Percentiles rank a stretch among this genome's conserved stretches.
These are phyloP conservation scores for Leccinum broughii DNA, from an alignment of 768 basidiomycete species.

Conservation along the genomic window DNA sequence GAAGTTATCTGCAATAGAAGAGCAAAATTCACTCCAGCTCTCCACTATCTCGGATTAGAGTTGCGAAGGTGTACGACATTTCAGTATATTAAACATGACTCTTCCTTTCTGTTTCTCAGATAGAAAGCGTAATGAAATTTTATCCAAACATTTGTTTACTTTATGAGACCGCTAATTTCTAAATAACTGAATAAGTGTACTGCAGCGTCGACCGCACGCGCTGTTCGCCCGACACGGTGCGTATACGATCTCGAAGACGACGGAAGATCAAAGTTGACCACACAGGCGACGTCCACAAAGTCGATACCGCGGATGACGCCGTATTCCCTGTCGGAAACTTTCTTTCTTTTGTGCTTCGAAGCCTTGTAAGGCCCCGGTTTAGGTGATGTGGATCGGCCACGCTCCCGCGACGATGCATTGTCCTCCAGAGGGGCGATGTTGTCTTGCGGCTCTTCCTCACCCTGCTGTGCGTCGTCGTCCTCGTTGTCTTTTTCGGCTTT, in stretches of 20 bases:
- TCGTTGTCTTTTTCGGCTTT: not conserved
- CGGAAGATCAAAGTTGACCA: conserved; percentile 98
- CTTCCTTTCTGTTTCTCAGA: too few relatives aligned
- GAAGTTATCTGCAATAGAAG: too few relatives aligned
- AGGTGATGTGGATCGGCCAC: conserved; percentile 54
- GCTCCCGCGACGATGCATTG: conserved; percentile 48
- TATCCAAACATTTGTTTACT: too few relatives aligned
- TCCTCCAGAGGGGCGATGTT: conserved; percentile 13
- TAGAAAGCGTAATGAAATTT: too few relatives aligned
- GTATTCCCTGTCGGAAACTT: conserved; percentile 70
- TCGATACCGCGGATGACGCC: conserved; percentile 96
- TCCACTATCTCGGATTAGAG: too few relatives aligned
- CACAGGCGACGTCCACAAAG: conserved; percentile 95
- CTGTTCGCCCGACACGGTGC: conserved; percentile 95
- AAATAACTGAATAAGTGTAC: too few relatives aligned
- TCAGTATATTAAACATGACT: too few relatives aligned
- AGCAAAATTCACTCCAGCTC: too few relatives aligned
- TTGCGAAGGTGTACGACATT: too few relatives aligned
- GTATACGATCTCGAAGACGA: conserved; percentile 84
- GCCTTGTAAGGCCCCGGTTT: conserved; percentile 39
- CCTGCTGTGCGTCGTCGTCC: conserved; percentile 37
- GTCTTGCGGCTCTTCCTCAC: conserved; percentile 28
- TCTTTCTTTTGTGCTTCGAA: conserved; percentile 54
- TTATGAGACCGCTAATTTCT: too few relatives aligned
- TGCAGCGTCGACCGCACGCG: conserved; percentile 64